Evolutionary conservation across 75 land plant genomes (phyloP).

Genomic region (Pinus taeda): DNA sequence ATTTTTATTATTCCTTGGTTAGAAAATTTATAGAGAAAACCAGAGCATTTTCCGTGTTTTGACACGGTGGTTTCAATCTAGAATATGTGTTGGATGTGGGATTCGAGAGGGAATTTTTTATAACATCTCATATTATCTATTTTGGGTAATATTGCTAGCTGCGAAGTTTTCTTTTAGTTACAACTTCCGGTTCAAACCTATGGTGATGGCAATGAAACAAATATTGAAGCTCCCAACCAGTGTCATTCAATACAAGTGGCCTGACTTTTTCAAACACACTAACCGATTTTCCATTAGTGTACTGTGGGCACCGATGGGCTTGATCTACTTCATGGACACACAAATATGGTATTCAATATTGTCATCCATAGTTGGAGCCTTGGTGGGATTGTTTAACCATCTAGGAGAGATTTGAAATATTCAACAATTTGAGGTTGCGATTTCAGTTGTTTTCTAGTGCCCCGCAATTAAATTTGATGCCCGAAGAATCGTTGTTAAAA

Average conservation of each 20-base stretch:
- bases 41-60: conserved; percentile 46
- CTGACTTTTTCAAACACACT: conserved; percentile 41
- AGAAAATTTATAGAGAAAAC: conserved; percentile 66
- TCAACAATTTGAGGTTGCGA: conserved; percentile 67
- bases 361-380: conserved; percentile 74
- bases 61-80: conserved; percentile 85
- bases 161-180: conserved; percentile 71
- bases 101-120: conserved; percentile 69
- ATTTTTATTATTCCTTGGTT: conserved; percentile 64
- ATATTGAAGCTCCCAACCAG: conserved; percentile 16
- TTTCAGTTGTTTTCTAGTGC: conserved; percentile 98
- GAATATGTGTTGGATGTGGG: conserved; percentile 80
- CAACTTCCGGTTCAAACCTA: conserved; percentile 70
- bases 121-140: conserved; percentile 53
- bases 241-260: conserved; percentile 48
- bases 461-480: conserved; percentile 85
- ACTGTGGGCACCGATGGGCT: conserved; percentile 61
- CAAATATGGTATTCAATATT: conserved; percentile 91
- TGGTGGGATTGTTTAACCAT: conserved; percentile 82
- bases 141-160: conserved; percentile 65
- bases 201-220: conserved; percentile 50
- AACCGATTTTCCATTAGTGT: conserved; percentile 68
- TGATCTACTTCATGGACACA: conserved; percentile 91
- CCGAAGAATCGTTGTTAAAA: conserved; percentile 62
- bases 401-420: conserved; percentile 91